Percentiles rank a stretch among this genome's conserved stretches.
These are phyloP conservation scores for Henningerozyma blattae DNA, from an alignment of 805 yeast species.

Conservation along the genomic window DNA sequence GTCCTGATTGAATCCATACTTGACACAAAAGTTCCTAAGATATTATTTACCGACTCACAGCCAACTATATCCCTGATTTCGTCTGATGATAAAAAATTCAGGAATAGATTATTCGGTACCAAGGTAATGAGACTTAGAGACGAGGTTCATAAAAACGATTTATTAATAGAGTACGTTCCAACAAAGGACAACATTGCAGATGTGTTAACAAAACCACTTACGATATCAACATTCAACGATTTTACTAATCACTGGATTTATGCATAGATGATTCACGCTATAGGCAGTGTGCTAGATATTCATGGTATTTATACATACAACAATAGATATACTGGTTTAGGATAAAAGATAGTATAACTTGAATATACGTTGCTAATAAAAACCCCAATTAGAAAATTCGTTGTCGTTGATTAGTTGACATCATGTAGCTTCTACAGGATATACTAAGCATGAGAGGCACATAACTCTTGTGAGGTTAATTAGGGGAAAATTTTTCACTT, in stretches of 20 bases:
- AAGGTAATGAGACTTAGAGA: conserved; percentile 3
- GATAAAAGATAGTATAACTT: too few relatives aligned
- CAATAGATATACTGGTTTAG: too few relatives aligned
- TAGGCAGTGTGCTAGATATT: background rate
- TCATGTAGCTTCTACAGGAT: too few relatives aligned
- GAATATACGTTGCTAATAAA: too few relatives aligned
- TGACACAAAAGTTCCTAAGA: background rate
- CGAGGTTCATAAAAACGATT: background rate
- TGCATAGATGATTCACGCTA: background rate
- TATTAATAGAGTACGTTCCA: conserved; percentile 1
- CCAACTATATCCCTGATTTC: background rate
- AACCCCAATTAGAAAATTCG: too few relatives aligned
- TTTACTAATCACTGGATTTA: background rate
- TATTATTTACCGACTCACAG: background rate
- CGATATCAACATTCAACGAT: background rate
- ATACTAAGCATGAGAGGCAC: too few relatives aligned
- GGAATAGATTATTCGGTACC: conserved; percentile 4
- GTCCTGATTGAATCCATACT: background rate
- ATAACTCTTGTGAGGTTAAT: too few relatives aligned
- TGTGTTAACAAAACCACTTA: background rate
- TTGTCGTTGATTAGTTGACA: too few relatives aligned
- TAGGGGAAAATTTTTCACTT: too few relatives aligned
- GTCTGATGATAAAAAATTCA: conserved; percentile 1
- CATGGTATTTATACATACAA: too few relatives aligned
- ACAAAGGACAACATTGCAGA: background rate